phyloP scores from a whole-genome alignment of 306 rosid species.

The Prinsepia uniflora region DNA sequence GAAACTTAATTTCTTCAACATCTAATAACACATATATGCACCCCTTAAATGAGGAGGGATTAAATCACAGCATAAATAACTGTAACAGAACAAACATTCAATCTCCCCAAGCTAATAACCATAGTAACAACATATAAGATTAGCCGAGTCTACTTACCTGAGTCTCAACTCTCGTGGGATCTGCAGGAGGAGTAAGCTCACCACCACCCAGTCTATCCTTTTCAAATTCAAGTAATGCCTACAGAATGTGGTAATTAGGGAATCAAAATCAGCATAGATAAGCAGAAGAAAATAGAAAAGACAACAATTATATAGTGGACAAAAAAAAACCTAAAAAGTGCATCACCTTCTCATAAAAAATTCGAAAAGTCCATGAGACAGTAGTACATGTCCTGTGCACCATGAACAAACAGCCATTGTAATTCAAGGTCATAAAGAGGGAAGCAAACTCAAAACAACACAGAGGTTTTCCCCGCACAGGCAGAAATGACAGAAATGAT shows the following conservation, averaged over 20 bases:
- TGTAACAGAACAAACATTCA: background rate
- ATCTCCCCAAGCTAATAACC: background rate
- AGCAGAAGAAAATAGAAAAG: background rate
- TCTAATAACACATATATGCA: conserved; percentile 2
- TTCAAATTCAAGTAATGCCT: conserved; percentile 79
- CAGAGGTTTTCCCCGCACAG: background rate
- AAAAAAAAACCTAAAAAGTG: background rate
- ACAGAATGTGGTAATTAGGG: conserved; percentile 1
- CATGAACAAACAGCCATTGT: conserved; percentile 1
- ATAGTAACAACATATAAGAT: background rate
- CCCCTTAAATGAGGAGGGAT: background rate
- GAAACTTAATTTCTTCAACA: background rate
- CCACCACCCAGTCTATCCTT: conserved; percentile 53
- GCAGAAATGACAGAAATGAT: background rate
- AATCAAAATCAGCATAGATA: conserved; percentile 2
- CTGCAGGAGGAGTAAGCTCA: conserved; percentile 54
- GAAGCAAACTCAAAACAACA: background rate
- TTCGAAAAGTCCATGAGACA: conserved; percentile 78
- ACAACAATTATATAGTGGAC: background rate
- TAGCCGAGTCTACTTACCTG: conserved; percentile 37
- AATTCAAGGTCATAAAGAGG: background rate
- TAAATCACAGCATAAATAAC: background rate
- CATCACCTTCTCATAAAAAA: conserved; percentile 69
- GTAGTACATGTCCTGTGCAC: conserved; percentile 67
- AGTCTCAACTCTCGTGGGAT: conserved; percentile 55